Evolutionary conservation across 2,329 filamentous ascomycete genomes (phyloP), one percentile per base, ranked within the genome.

Genomic region (Fusarium verrucosum): DNA sequence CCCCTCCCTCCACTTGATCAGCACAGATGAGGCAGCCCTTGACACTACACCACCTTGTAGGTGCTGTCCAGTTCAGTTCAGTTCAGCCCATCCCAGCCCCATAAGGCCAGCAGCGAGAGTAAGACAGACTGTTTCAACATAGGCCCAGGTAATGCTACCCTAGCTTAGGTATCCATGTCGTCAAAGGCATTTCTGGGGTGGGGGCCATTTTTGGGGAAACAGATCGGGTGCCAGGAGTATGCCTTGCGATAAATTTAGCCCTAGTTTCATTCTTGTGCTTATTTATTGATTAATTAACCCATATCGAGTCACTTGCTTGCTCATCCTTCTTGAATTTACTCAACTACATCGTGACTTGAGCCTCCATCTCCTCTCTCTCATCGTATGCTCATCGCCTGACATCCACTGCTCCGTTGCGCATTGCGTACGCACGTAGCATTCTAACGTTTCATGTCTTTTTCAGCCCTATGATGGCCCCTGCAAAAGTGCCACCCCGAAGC

Each of bases 11-110:
- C 36, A 42, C 36, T 41, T 33, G 35, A 43, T 22, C 46, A 59
- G 46, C 56, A 28, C 49, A 40, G 26, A 47, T 49, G 58, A 58
- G 60, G 63, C 50, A 67, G 54, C 63, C n/a, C 56, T 60, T 60
- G 55, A 41, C 36, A 49, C 30, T 14, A 28, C 26, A 36, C 22
- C 28, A n/a, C 23, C 16, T 30, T n/a, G n/a, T n/a, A 46, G 13
- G 37, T 42, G n/a, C n/a, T n/a, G n/a, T n/a, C n/a, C n/a, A n/a
- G n/a, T n/a, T n/a, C n/a, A n/a, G n/a, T n/a, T n/a, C 47, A 20
- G 26, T 51, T 32, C 23, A 41, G 44, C 56, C 28, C n/a, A n/a
- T n/a, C n/a, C 35, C 50, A 50, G 54, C 26, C 33, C 42, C 20
- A 7, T 40, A 40, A 17, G 44, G 44, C 44, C 44, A 47, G 44